Percentiles rank a stretch among this genome's conserved stretches.
Evolutionary conservation across 83 land plant genomes (phyloP).

Genomic region (Picea abies): DNA sequence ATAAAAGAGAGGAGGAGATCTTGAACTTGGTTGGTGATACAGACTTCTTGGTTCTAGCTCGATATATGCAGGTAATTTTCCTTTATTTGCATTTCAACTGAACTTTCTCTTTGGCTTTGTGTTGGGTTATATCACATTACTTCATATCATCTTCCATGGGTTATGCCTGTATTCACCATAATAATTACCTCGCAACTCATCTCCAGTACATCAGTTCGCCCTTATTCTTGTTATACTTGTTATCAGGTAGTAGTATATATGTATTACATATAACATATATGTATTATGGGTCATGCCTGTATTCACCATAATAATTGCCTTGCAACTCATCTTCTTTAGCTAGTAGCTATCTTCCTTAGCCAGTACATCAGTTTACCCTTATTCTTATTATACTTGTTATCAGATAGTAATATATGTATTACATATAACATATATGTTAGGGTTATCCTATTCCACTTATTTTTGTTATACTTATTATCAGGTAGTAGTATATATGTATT

Average conservation of each 20-base stretch:
- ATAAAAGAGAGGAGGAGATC: conserved; percentile 87
- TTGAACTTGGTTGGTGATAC: conserved; percentile 75
- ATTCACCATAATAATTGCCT: not conserved
- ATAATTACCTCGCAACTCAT: not conserved
- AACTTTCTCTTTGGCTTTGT: not conserved
- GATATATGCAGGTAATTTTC: conserved; percentile 92
- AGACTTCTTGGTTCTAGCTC: conserved; percentile 94
- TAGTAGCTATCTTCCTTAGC: not conserved
- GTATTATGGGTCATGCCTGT: not conserved
- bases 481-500: too few relatives aligned
- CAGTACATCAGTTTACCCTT: not conserved
- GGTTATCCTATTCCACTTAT: not conserved
- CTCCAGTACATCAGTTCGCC: not conserved
- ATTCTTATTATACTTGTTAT: not conserved
- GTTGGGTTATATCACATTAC: not conserved
- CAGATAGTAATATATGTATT: too few relatives aligned
- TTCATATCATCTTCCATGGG: not conserved
- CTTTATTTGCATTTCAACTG: not conserved
- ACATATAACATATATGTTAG: not conserved
- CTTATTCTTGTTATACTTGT: not conserved
- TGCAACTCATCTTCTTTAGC: not conserved
- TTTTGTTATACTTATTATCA: not conserved
- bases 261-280: too few relatives aligned
- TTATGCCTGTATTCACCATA: not conserved
- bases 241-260: too few relatives aligned